phyloP scores from a whole-genome alignment of 208 protist species.

The Crithidia sp. region DNA sequence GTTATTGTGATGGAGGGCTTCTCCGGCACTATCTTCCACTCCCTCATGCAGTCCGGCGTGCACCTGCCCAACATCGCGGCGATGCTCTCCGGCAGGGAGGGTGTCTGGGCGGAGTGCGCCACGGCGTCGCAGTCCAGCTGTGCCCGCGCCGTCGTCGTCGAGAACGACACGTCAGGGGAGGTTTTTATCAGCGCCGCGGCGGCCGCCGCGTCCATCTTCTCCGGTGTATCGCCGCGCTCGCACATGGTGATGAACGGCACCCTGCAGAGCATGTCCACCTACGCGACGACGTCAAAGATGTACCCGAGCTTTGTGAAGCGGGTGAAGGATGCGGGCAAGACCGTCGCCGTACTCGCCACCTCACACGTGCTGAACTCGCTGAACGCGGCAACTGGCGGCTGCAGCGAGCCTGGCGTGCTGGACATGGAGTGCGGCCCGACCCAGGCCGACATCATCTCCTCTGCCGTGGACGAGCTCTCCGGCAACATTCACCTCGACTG shows the following conservation, averaged over 20 bases:
- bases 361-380: constrained; percentile 68
- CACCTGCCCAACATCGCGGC: constrained; percentile 66
- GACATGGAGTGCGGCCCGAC: constrained; percentile 70
- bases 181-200: constrained; percentile 49
- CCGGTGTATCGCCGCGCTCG: constrained; percentile 50
- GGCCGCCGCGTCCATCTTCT: constrained; percentile 61
- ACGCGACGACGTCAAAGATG: constrained; percentile 42
- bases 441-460: constrained; percentile 21
- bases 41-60: constrained; percentile 43
- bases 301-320: constrained; percentile 63
- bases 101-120: constrained; percentile 55
- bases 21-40: constrained; percentile 56
- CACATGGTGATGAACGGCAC: constrained; percentile 61
- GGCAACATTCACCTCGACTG: constrained; percentile 52
- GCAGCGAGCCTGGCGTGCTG: constrained; percentile 60
- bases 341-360: constrained; percentile 54
- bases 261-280: constrained; percentile 37
- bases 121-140: constrained; percentile 42
- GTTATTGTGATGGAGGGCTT: constrained; percentile 78
- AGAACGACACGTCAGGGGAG: constrained; percentile 36
- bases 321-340: constrained; percentile 42
- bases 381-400: constrained; percentile 37
- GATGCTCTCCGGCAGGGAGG: constrained; percentile 40
- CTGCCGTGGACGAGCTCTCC: constrained; percentile 24
- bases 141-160: constrained; percentile 60